A percentile compares a stretch with the other conserved stretches of the same genome.
Evolutionary conservation across 768 basidiomycete genomes (phyloP).

Genomic region (Phaffia australis): DNA sequence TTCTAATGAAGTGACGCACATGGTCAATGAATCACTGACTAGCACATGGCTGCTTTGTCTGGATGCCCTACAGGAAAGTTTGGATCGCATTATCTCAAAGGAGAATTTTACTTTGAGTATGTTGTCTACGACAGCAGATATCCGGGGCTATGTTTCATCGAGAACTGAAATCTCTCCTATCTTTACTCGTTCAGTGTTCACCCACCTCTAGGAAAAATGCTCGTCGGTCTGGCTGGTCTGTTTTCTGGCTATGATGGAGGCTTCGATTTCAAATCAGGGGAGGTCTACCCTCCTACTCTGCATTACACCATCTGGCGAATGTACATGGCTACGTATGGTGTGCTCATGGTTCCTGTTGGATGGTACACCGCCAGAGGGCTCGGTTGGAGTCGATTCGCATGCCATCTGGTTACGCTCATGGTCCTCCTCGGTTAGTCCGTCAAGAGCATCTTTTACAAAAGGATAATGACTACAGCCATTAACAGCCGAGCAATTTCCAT

Average conservation of each 20-base stretch:
- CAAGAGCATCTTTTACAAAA: neutral
- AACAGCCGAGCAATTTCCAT: neutral
- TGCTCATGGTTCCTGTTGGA: slow-evolving; percentile 85
- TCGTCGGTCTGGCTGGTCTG: slow-evolving; percentile 85
- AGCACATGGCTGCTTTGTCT: neutral
- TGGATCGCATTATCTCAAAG: slow-evolving; percentile 93
- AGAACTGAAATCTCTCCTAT: neutral
- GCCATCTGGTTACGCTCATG: slow-evolving; percentile 88
- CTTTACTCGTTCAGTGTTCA: slow-evolving; percentile 48
- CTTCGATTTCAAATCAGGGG: slow-evolving; percentile 92
- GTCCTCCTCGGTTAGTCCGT: slow-evolving; percentile 64
- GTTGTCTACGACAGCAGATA: neutral
- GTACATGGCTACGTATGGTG: slow-evolving; percentile 85
- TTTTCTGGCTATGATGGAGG: slow-evolving; percentile 81
- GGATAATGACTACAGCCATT: neutral
- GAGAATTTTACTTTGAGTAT: slow-evolving; percentile 94
- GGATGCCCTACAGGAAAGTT: slow-evolving; percentile 52
- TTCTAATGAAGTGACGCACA: neutral
- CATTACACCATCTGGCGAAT: slow-evolving; percentile 93
- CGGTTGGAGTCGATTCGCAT: slow-evolving; percentile 77
- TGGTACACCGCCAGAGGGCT: slow-evolving; percentile 96
- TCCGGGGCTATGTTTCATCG: neutral
- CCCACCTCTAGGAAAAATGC: slow-evolving; percentile 96
- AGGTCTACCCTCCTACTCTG: slow-evolving; percentile 65
- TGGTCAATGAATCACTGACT: neutral